Evolutionary conservation across 108 stramenopile species (phyloP), one percentile per base, ranked within the genome.

Genomic region (Ochromonas danica): DNA sequence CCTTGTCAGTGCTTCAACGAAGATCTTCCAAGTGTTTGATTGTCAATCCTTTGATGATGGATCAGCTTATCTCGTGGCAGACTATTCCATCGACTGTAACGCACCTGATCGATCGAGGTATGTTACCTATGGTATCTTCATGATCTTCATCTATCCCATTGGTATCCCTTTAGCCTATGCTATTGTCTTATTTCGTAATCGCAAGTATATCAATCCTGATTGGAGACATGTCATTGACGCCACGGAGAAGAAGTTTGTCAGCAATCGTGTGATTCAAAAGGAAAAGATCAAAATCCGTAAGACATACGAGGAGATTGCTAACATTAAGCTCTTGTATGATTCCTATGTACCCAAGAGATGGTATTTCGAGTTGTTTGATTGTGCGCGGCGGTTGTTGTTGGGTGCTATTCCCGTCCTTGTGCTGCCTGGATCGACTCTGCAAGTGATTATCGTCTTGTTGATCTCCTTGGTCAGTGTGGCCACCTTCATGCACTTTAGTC

Each of bases 231-330:
- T 70, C 67, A 40, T 70, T 31, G 40, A 70, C 36, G 67, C 36
- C 14, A 10, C 14, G 14, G 67, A 70, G 67, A 70, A 40, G 67
- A 22, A 10, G 22, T 10, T 70, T 31, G 67, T 70, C 17, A 70
- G 67, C 67, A 40, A 38, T 17, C 36, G 33, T 17, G 40, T 70
- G 36, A 22, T 70, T 10, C 67, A 70, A 31, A 14, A 17, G 14
- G 67, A 70, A 22, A 70, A 70, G 67, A 22, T 22, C 67, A 70
- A 70, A 22, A 22, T 70, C 17, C 67, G 67, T 31, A 70, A 70
- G 39, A 70, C 36, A 22, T 38, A 70, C 40, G 67, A 70, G 67
- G 36, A 38, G 40, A 70, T 70, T 17, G 17, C 14, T 22, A 38
- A 70, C 67, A 10, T 70, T 14, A 31, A 14, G 67, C 40, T 70